Evolutionary conservation across 2,329 filamentous ascomycete species (phyloP), one percentile per base, ranked within the genome.

Genomic region (Aspergillus carbonarius): DNA sequence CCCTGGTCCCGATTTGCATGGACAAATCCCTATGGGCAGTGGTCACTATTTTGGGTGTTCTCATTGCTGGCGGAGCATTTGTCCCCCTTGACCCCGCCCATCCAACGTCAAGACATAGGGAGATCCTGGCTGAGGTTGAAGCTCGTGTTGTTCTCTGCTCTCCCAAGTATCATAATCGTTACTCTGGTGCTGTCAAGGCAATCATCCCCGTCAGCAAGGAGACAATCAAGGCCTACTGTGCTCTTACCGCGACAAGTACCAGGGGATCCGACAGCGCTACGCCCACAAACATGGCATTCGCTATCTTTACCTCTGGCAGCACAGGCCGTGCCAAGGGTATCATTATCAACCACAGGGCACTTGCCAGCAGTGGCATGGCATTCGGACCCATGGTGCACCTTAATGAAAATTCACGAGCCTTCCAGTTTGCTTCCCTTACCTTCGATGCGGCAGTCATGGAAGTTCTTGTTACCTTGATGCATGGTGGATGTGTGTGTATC

Each of bases 401-500:
- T 62, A 60, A 64, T n/a, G 50, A 64, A 7, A 58, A 61, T 3
- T 68, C 69, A 9, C 59, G 74, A 27, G 68, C 72, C 2, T 72
- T 77, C 46, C 77, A 81, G 48, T 82, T 81, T 60, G 75, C 76
- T 1, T 79, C 77, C 0, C 76, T 79, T 54, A 78, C 75, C 0
- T 81, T 81, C 55, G 78, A 81, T 63, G 75, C 76, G 17, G 76
- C 72, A 30, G 68, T 81, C 40, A 65, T 72, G 66, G 78, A 73
- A 58, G 71, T 72, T 40, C 74, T 76, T 60, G 73, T 62, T 55
- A 76, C 73, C 17, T 68, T 73, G 32, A 70, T 70, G 68, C 67
- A 74, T 18, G 81, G 81, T 50, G 81, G 79, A 18, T 78, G 76
- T 23, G 71, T 82, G 7, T 82, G 80, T 62, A 75, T 82, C 10